Evolutionary conservation across 768 basidiomycete species (phyloP).

Genomic region (Suillus subaureus): DNA sequence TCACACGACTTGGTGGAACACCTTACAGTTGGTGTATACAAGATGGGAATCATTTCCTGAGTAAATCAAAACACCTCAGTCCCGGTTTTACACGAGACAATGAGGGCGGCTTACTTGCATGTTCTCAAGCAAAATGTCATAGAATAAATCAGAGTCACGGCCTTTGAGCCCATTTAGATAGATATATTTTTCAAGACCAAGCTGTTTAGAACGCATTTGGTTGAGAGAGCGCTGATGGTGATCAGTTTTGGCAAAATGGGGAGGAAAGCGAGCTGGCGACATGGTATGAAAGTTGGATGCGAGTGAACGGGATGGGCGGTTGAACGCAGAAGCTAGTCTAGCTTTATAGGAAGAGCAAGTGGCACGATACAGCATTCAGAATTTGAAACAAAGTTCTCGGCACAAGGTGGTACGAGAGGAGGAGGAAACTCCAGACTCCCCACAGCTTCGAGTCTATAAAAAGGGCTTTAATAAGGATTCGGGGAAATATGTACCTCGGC

Average conservation of each 20-base stretch:
- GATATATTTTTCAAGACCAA: slow-evolving; percentile 68
- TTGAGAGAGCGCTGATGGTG: slow-evolving; percentile 58
- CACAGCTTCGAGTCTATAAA: background rate
- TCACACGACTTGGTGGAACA: slow-evolving; percentile 14
- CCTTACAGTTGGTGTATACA: slow-evolving; percentile 74
- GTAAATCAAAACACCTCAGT: slow-evolving; percentile 9
- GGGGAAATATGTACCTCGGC: background rate
- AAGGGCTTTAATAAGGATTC: background rate
- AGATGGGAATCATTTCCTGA: slow-evolving; percentile 62
- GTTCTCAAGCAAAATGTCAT: slow-evolving; percentile 60
- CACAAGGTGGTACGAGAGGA: slow-evolving; percentile 6
- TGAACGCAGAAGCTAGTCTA: slow-evolving; percentile 10
- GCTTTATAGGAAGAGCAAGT: slow-evolving; percentile 15
- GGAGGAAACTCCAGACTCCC: background rate
- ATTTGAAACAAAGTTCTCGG: slow-evolving; percentile 1
- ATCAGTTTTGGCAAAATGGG: slow-evolving; percentile 49
- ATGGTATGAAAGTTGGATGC: slow-evolving; percentile 26
- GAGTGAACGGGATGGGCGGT: slow-evolving; percentile 15
- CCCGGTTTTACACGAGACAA: background rate
- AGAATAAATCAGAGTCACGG: slow-evolving; percentile 67
- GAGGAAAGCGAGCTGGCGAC: slow-evolving; percentile 42
- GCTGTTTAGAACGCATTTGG: slow-evolving; percentile 59
- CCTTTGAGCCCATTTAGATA: slow-evolving; percentile 66
- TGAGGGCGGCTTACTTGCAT: slow-evolving; percentile 48
- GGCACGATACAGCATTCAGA: slow-evolving; percentile 8